Percentiles rank a stretch among this genome's conserved stretches.
phyloP scores from a whole-genome alignment of 2,329 filamentous ascomycete species.

The Penicillium decumbens region DNA sequence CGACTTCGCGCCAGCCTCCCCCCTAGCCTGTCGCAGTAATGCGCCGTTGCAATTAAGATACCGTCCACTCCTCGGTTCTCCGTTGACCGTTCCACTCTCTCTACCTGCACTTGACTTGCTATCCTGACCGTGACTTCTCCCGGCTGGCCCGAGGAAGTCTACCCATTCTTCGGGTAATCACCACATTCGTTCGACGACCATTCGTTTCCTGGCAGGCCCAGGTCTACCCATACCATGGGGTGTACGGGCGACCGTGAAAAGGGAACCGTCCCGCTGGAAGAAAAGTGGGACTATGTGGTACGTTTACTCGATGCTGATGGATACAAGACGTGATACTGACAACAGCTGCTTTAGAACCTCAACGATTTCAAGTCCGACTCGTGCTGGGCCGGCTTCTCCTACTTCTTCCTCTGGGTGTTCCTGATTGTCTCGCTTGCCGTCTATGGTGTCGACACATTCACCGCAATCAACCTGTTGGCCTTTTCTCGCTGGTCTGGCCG shows the following conservation, averaged over 20 bases:
- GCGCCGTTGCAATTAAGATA: constrained; percentile 20
- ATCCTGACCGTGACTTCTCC: constrained; percentile 23
- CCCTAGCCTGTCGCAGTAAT: constrained; percentile 15
- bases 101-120: not conserved
- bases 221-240: constrained; percentile 52
- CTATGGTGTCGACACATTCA: constrained; percentile 87
- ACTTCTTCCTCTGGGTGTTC: constrained; percentile 77
- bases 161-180: constrained; percentile 3
- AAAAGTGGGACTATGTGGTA: constrained; percentile 93
- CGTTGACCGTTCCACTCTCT: not conserved
- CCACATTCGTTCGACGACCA: constrained; percentile 6
- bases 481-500: constrained; percentile 86
- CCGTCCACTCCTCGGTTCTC: not conserved
- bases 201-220: constrained; percentile 29
- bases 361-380: constrained; percentile 79
- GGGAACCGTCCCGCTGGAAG: constrained; percentile 68
- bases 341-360: constrained; percentile 43
- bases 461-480: constrained; percentile 80
- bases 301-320: constrained; percentile 28
- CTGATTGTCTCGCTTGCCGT: constrained; percentile 74
- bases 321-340: not conserved
- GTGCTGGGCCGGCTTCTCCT: constrained; percentile 72
- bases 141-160: constrained; percentile 37
- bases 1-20: constrained; percentile 1
- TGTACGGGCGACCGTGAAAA: constrained; percentile 60